phyloP scores from a whole-genome alignment of 208 protist species.

The Wallacemonas sp. region DNA sequence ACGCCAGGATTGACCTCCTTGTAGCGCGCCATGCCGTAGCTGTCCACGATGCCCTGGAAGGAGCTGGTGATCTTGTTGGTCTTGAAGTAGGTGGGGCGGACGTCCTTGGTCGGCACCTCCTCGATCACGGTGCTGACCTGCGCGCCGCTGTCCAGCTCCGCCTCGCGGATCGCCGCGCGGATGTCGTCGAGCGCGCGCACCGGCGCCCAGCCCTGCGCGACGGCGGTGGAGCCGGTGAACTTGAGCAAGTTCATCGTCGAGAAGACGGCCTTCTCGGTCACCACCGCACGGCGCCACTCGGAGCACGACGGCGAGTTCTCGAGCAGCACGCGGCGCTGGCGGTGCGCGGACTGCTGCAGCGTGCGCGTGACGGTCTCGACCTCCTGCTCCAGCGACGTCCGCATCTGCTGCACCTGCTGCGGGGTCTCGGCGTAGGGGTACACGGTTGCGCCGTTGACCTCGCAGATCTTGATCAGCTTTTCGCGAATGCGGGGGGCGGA shows the following conservation, averaged over 20 bases:
- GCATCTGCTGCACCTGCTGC: slow-evolving; percentile 75
- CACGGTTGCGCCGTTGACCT: slow-evolving; percentile 94
- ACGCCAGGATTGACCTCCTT: slow-evolving; percentile 94
- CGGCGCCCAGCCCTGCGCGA: slow-evolving; percentile 95
- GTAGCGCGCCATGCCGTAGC: slow-evolving; percentile 96
- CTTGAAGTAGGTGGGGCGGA: slow-evolving; percentile 97
- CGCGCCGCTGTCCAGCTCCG: slow-evolving; percentile 75
- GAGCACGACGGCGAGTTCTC: slow-evolving; percentile 67
- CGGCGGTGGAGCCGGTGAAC: slow-evolving; percentile 88
- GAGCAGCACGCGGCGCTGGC: slow-evolving; percentile 76
- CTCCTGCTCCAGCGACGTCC: slow-evolving; percentile 58
- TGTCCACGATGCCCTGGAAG: slow-evolving; percentile 98
- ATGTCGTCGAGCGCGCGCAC: slow-evolving; percentile 78
- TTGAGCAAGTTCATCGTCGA: slow-evolving; percentile 96
- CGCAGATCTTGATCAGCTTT: slow-evolving; percentile 96
- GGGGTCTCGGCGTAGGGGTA: slow-evolving; percentile 94
- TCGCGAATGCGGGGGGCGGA: slow-evolving; percentile 89
- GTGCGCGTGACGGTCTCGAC: slow-evolving; percentile 79
- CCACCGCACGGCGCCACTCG: slow-evolving; percentile 91
- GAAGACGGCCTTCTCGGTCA: slow-evolving; percentile 96
- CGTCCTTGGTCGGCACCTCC: slow-evolving; percentile 82
- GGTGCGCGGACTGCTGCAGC: slow-evolving; percentile 64
- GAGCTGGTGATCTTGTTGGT: slow-evolving; percentile 96
- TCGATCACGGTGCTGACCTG: slow-evolving; percentile 94
- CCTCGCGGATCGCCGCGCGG: slow-evolving; percentile 65